Conservation (phyloP, 2,329 filamentous ascomycete species). For the Penicillium fuscoglaucum region DNA sequence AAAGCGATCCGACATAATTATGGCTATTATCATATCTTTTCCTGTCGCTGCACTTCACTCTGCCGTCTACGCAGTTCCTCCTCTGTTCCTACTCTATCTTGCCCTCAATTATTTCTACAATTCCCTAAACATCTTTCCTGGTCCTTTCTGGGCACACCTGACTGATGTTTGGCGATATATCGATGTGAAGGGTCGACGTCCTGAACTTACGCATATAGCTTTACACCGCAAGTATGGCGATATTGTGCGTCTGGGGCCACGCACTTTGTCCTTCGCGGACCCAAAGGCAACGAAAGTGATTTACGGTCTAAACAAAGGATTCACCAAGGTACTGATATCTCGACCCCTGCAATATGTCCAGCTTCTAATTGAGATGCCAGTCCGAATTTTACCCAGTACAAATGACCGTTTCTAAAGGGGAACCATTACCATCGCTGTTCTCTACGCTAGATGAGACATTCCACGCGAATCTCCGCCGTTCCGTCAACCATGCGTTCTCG, state of each 20-base stretch:
- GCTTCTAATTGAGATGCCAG: slow-evolving; percentile 6
- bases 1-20: background rate
- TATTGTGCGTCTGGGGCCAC: slow-evolving; percentile 73
- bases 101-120: background rate
- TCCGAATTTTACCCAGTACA: slow-evolving; percentile 23
- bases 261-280: slow-evolving; percentile 69
- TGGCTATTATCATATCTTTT: background rate
- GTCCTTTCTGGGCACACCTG: slow-evolving; percentile 65
- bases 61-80: background rate
- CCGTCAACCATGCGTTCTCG: slow-evolving; percentile 73
- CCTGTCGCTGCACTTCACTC: background rate
- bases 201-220: slow-evolving; percentile 66
- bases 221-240: slow-evolving; percentile 72
- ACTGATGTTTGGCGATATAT: slow-evolving; percentile 75
- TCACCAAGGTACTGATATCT: slow-evolving; percentile 63
- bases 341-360: too few species aligned
- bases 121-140: slow-evolving; percentile 49
- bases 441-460: slow-evolving; percentile 60
- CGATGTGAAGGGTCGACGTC: slow-evolving; percentile 64
- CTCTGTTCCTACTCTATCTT: background rate
- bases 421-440: slow-evolving; percentile 20
- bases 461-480: slow-evolving; percentile 72
- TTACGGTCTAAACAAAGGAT: slow-evolving; percentile 80
- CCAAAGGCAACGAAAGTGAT: slow-evolving; percentile 64
- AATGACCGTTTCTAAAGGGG: slow-evolving; percentile 18